Evolutionary conservation across 306 rosid species (phyloP).

Genomic region (Styphnolobium japonicum): DNA sequence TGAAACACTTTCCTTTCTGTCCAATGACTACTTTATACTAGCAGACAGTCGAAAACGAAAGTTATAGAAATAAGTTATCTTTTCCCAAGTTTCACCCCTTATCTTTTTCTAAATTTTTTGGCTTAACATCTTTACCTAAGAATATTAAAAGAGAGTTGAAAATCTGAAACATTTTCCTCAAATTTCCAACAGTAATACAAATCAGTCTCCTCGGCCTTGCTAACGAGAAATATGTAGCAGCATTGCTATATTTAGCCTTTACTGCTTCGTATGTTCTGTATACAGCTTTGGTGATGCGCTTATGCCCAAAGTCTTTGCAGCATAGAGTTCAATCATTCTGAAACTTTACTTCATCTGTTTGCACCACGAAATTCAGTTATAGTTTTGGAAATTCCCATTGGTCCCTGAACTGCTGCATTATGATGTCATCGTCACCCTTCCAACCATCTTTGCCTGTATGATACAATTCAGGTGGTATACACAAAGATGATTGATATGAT

Average conservation of each 20-base stretch:
- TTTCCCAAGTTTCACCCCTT: not conserved
- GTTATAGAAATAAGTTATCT: not conserved
- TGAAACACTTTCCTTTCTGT: not conserved
- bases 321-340: not conserved
- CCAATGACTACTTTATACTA: not conserved
- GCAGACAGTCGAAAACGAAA: not conserved
- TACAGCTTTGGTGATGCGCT: not conserved
- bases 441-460: too few relatives aligned
- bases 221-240: not conserved
- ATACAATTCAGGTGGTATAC: too few relatives aligned
- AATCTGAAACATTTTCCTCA: not conserved
- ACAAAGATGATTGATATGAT: too few relatives aligned
- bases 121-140: not conserved
- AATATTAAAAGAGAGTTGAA: not conserved
- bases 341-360: not conserved
- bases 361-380: not conserved
- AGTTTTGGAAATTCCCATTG: too few relatives aligned
- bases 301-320: not conserved
- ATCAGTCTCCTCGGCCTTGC: not conserved
- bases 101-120: not conserved
- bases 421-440: too few relatives aligned
- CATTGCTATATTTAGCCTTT: not conserved
- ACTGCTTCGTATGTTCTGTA: not conserved
- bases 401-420: too few relatives aligned
- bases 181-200: not conserved